Conservation (phyloP, 805 yeast genomes). For the Ogataea glucozyma region DNA sequence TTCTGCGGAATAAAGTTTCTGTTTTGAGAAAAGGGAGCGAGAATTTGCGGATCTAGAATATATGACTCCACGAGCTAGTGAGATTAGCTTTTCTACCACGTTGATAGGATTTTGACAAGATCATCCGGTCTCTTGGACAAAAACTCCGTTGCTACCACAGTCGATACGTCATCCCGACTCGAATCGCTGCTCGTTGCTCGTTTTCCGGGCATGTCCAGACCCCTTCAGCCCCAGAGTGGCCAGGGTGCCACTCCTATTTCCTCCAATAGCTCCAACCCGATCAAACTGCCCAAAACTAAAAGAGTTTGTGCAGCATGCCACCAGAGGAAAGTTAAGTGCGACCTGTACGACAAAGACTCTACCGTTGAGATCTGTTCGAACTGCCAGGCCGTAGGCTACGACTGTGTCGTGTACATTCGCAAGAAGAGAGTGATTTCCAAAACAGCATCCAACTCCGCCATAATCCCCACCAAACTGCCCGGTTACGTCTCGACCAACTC, state of each 20-base stretch:
- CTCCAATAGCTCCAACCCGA: background rate
- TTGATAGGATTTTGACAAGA: too few species aligned
- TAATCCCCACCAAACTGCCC: constrained; percentile 24
- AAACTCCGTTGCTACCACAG: too few species aligned
- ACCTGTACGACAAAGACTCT: constrained; percentile 45
- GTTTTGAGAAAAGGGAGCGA: background rate
- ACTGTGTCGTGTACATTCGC: constrained; percentile 63
- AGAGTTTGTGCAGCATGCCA: constrained; percentile 73
- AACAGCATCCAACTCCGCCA: constrained; percentile 14
- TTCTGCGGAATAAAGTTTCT: constrained; percentile 6
- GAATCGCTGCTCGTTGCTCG: background rate
- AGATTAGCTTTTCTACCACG: background rate
- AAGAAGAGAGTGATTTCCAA: constrained; percentile 42
- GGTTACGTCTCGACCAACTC: constrained; percentile 11
- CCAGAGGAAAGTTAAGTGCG: constrained; percentile 70
- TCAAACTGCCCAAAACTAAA: constrained; percentile 56
- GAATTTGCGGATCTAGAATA: background rate
- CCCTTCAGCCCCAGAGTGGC: background rate
- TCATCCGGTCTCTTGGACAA: background rate
- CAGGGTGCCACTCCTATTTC: too few species aligned
- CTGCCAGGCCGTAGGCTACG: constrained; percentile 67
- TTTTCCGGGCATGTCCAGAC: background rate
- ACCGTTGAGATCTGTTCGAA: constrained; percentile 54
- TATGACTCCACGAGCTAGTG: background rate
- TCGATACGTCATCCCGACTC: too few species aligned